A percentile compares a stretch with the other conserved stretches of the same genome.
phyloP scores from a whole-genome alignment of 2,329 filamentous ascomycete species.

The Cercospora sp. region DNA sequence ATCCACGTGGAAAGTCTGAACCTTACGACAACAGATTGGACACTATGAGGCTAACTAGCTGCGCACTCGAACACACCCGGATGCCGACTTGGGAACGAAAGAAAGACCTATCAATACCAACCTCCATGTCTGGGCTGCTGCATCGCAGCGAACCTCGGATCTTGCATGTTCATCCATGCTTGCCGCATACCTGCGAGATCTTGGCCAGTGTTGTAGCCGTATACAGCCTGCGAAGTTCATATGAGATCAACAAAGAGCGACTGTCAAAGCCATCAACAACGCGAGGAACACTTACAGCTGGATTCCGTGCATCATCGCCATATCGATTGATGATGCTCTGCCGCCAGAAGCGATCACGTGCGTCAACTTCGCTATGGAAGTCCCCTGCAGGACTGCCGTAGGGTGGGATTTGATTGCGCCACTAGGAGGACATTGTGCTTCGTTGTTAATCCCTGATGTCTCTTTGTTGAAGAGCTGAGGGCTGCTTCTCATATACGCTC shows the following conservation, averaged over 20 bases:
- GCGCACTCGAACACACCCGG: too few species aligned
- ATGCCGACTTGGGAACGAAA: neutral
- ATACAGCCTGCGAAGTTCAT: neutral
- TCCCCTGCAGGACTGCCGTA: constrained; percentile 1
- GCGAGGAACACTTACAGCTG: neutral
- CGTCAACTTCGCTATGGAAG: constrained; percentile 4
- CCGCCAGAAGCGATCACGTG: neutral
- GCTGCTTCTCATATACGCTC: neutral
- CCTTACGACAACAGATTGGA: neutral
- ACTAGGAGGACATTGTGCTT: neutral
- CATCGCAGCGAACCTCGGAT: neutral
- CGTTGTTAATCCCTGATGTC: neutral
- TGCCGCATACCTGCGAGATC: neutral
- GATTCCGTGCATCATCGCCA: neutral
- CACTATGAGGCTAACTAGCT: neutral
- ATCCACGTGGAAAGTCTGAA: too few species aligned
- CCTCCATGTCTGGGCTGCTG: neutral
- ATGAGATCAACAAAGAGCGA: neutral
- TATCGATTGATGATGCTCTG: neutral
- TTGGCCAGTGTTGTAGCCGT: constrained; percentile 4
- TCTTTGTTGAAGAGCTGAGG: neutral
- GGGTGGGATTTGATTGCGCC: neutral
- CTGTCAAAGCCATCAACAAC: neutral
- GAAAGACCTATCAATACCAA: neutral
- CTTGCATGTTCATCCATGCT: constrained; percentile 8